phyloP scores from a whole-genome alignment of 2,329 filamentous ascomycete species.

The Aspergillus hiratsukae region DNA sequence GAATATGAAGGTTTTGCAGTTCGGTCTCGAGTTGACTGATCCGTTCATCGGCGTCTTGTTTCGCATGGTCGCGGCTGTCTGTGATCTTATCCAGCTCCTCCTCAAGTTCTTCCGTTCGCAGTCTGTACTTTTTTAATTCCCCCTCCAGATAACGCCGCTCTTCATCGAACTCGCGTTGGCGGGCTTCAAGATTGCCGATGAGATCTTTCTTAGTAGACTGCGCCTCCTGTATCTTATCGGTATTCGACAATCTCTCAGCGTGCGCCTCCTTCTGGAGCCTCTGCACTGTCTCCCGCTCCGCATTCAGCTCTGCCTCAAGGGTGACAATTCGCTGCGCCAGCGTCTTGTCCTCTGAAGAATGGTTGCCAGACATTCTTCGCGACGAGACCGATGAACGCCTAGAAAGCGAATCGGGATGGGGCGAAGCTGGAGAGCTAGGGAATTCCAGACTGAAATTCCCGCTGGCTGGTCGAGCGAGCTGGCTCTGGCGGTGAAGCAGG shows the following conservation, averaged over 20 bases:
- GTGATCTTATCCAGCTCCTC: slow-evolving; percentile 84
- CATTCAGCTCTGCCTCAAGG: slow-evolving; percentile 72
- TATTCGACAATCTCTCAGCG: slow-evolving; percentile 54
- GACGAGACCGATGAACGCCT: slow-evolving; percentile 58
- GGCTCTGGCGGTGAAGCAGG: slow-evolving; percentile 76
- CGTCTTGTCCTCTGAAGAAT: slow-evolving; percentile 56
- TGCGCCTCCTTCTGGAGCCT: slow-evolving; percentile 67
- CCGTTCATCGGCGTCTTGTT: slow-evolving; percentile 63
- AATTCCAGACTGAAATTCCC: slow-evolving; percentile 45
- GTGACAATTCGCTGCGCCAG: slow-evolving; percentile 58
- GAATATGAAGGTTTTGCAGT: slow-evolving; percentile 56
- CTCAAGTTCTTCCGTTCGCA: slow-evolving; percentile 80
- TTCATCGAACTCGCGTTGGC: slow-evolving; percentile 80
- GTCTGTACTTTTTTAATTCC: slow-evolving; percentile 71
- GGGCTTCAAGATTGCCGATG: slow-evolving; percentile 87
- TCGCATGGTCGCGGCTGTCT: slow-evolving; percentile 79
- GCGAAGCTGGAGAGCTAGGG: slow-evolving; percentile 39
- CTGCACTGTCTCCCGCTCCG: slow-evolving; percentile 65
- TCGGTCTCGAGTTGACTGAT: slow-evolving; percentile 67
- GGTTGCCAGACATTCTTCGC: slow-evolving; percentile 57
- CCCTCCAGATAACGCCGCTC: slow-evolving; percentile 79
- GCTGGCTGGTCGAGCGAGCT: slow-evolving; percentile 51
- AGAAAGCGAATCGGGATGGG: slow-evolving; percentile 42
- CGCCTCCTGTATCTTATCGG: slow-evolving; percentile 71
- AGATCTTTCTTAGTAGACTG: slow-evolving; percentile 92